Evolutionary conservation across 1,284 basidiomycete species (phyloP).

Genomic region (Trichosporon sp.): DNA sequence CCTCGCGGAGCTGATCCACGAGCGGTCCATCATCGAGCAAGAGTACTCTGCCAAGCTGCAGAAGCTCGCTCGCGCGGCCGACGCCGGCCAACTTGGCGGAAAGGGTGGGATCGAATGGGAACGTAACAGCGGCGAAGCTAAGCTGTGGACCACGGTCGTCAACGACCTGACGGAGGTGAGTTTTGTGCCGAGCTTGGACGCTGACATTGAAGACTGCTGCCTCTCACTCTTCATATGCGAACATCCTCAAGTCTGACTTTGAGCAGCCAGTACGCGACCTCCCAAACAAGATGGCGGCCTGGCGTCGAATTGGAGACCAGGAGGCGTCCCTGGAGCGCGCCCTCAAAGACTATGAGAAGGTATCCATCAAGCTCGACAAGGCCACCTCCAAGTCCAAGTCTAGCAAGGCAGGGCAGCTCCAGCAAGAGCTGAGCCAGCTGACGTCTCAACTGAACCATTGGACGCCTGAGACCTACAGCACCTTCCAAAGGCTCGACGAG

Average conservation of each 20-base stretch:
- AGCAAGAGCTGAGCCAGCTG: slow-evolving; percentile 36
- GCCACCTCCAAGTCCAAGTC: slow-evolving; percentile 45
- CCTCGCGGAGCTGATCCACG: slow-evolving; percentile 53
- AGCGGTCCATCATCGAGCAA: slow-evolving; percentile 52
- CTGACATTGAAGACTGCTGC: slow-evolving; percentile 35
- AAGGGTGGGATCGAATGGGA: slow-evolving; percentile 42
- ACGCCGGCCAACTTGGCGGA: slow-evolving; percentile 33
- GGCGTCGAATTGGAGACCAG: slow-evolving; percentile 41
- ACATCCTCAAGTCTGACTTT: slow-evolving; percentile 37
- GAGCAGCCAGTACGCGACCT: slow-evolving; percentile 43
- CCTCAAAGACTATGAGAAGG: slow-evolving; percentile 47
- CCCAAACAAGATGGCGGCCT: slow-evolving; percentile 39
- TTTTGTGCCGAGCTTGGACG: not conserved
- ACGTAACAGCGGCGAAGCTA: slow-evolving; percentile 34
- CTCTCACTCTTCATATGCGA: slow-evolving; percentile 39
- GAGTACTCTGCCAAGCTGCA: slow-evolving; percentile 52
- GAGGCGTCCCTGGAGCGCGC: slow-evolving; percentile 45
- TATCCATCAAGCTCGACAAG: slow-evolving; percentile 43
- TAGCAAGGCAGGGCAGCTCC: slow-evolving; percentile 30
- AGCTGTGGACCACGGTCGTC: slow-evolving; percentile 41
- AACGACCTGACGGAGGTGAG: slow-evolving; percentile 46
- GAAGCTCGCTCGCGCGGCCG: slow-evolving; percentile 50
- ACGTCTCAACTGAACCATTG: slow-evolving; percentile 33
- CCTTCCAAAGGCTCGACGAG: slow-evolving; percentile 47
- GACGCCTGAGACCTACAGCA: slow-evolving; percentile 43